phyloP scores from a whole-genome alignment of 2,329 filamentous ascomycete genomes.

The Alternaria metachromatica region DNA sequence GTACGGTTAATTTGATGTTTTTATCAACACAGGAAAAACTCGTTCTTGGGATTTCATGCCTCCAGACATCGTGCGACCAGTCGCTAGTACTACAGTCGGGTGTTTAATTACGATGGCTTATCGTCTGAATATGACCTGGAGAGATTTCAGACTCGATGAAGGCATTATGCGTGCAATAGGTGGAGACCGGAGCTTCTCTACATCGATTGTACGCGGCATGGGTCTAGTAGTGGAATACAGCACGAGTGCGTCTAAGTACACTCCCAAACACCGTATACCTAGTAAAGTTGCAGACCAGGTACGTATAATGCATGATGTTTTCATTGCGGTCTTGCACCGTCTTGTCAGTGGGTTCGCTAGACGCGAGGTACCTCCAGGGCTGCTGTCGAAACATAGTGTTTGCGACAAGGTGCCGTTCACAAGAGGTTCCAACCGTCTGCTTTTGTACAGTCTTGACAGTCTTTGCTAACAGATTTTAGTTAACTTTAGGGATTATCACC shows the following conservation, averaged over 20 bases:
- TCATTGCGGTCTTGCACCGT: too few relatives aligned
- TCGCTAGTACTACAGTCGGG: slow-evolving; percentile 4
- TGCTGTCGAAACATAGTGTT: too few relatives aligned
- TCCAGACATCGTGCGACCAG: slow-evolving; percentile 10
- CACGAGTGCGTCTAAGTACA: neutral
- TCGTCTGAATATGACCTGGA: slow-evolving; percentile 4
- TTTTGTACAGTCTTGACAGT: too few relatives aligned
- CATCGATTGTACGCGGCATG: neutral
- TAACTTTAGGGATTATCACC: too few relatives aligned
- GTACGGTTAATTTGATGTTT: too few relatives aligned
- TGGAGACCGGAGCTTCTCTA: neutral
- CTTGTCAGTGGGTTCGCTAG: too few relatives aligned
- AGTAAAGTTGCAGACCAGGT: neutral
- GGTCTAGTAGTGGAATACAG: neutral
- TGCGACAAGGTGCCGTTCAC: too few relatives aligned
- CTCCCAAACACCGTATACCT: too few relatives aligned
- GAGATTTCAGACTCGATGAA: neutral
- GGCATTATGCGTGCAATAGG: neutral
- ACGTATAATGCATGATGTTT: too few relatives aligned
- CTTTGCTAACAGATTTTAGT: too few relatives aligned
- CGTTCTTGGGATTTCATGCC: slow-evolving; percentile 18
- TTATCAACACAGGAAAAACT: neutral
- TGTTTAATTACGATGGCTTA: slow-evolving; percentile 9
- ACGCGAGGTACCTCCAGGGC: too few relatives aligned
- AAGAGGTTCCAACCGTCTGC: too few relatives aligned